Evolutionary conservation across 768 basidiomycete species (phyloP), one percentile per base, ranked within the genome.

Genomic region (Auricularia sp.): DNA sequence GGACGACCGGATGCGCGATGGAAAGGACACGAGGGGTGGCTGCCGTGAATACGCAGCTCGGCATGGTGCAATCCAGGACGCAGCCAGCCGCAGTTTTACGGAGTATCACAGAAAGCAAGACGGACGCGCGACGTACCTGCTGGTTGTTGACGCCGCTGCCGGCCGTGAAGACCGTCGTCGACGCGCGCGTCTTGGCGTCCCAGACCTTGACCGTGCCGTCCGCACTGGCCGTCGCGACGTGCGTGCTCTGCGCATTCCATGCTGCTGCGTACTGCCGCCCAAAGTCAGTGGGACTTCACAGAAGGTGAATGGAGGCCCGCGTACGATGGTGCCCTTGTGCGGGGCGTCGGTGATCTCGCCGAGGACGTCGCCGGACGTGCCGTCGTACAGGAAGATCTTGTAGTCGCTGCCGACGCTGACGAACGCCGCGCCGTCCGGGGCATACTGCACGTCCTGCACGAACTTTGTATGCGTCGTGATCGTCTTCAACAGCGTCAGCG

Each of bases 401-500:
- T 81, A 82, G 73, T 98, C 96, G 4, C 91, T 89, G 24, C 93
- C 96, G 42, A 91, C 93, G 65, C 92, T 94, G 14, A 85, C 89
- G 71, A 98, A 95, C 54, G 86, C 78, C 51, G 88, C 84, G 1
- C 96, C 96, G 8, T 87, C 87, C 0, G 87, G 85, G 0, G 93
- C 81, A 72, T 86, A 98, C 63, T 85, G 83, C 42, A 98, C 84
- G 66, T 96, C 93, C 75, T 96, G 92, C 16, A 98, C 90, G 71
- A 95, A 97, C 73, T 89, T 92, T 14, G 87, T 89, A 73, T 98
- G 96, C 2, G 88, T 89, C 74, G 85, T 87, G 77, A 97, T 89
- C 11, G 86, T 84, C 89, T 92, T 61, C 10, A 18, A n/a, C 4
- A 2, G 34, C 11, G 29, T 29, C 29, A 29, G 29, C 29, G 29